Evolutionary conservation across 805 yeast genomes (phyloP), one percentile per base, ranked within the genome.

Genomic region (Tanozyma kutaoensis): DNA sequence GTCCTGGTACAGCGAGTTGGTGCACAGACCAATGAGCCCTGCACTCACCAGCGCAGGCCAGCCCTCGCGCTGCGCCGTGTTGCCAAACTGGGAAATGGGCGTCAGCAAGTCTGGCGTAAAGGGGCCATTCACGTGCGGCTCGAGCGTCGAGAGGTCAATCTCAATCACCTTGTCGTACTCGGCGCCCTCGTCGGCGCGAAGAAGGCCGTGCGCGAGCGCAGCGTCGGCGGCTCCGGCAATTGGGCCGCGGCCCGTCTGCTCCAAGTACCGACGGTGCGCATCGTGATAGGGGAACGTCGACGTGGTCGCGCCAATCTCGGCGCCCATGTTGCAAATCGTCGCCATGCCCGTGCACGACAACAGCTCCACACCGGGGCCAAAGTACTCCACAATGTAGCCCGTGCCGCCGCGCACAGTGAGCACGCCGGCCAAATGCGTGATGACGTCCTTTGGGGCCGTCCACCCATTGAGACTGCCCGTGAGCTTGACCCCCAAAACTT

Each of bases 261-360:
- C 48, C 50, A 91, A 66, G 59, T 84, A 91, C 36, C 81, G 67
- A 43, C 61, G 66, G 63, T 78, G 84, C 28, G 86, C 76, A 27
- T 69, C 72, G 45, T 78, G 85, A 70, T 75, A 88, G 36, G 98
- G 98, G 84, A 91, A 91, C 31, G 82, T 73, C 14, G 97, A 88
- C 24, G 98, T 91, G 21, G 98, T 91, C 24, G 98, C 98, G 57
- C 98, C 98, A 32, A 91, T 85, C 62, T 91, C 98, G 29, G 98
- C 98, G 52, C 98, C 98, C 98, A 91, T 91, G 59, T 91, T 91
- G 70, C 97, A 88, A 54, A 91, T 88, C 34, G 98, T 91, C 35
- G 94, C 98, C 98, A 91, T 91, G 63, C 98, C 98, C 20, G 98
- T 91, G 64, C 95, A 84, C 14, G 93, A 77, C 45, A 91, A 70